Conservation (phyloP, 2,329 filamentous ascomycete genomes). For the Ciborinia camelliae region DNA sequence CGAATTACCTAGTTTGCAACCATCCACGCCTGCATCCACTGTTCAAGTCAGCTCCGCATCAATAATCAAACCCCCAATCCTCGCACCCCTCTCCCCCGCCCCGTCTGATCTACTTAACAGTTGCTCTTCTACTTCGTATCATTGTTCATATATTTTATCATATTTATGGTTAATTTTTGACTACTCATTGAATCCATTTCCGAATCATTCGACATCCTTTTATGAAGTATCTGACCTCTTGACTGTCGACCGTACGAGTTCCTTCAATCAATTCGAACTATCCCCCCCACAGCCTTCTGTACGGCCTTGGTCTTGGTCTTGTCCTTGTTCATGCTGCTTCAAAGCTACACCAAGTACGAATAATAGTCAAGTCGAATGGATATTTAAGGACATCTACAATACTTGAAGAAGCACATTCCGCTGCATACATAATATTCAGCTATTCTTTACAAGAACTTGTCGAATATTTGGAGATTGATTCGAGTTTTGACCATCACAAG, state of each 20-base stretch:
- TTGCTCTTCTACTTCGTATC: background rate
- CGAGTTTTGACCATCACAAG: background rate
- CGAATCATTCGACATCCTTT: background rate
- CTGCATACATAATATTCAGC: background rate
- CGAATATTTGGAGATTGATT: background rate
- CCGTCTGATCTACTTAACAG: background rate
- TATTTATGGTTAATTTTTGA: background rate
- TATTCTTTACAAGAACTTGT: background rate
- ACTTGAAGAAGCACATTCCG: background rate
- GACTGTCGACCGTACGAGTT: background rate
- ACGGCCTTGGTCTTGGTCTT: no score
- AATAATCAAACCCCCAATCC: background rate
- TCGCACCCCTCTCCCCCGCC: no score
- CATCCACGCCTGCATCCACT: background rate
- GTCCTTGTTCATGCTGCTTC: background rate
- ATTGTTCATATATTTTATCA: background rate
- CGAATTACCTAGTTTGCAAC: conserved; percentile 4
- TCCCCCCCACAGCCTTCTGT: background rate
- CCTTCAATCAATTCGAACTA: background rate
- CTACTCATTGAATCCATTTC: background rate
- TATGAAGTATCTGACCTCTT: background rate
- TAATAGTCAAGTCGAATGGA: background rate
- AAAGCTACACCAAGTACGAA: background rate
- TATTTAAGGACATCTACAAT: background rate
- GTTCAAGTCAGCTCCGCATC: conserved; percentile 3